Conservation (phyloP, 2,329 filamentous ascomycete species). For the Colletotrichum musicola region DNA sequence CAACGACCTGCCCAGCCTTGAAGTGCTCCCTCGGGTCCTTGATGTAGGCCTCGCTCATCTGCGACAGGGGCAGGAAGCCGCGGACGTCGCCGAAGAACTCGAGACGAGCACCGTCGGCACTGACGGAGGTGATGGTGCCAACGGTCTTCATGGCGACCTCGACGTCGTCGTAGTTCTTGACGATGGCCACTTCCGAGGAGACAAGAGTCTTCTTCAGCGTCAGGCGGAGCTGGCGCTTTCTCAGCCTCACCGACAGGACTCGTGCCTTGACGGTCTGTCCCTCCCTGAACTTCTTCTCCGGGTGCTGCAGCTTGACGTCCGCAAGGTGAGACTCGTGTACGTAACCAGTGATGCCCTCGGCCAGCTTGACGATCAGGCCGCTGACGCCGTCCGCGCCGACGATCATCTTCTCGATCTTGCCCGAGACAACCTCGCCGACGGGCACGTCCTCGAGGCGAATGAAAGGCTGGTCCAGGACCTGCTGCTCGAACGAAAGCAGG, state of each 20-base stretch:
- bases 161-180: conserved; percentile 83
- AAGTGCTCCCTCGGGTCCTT: conserved; percentile 91
- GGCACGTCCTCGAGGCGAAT: conserved; percentile 92
- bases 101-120: conserved; percentile 84
- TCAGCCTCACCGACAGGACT: conserved; percentile 82
- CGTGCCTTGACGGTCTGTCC: conserved; percentile 87
- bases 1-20: conserved; percentile 89
- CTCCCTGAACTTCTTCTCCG: conserved; percentile 95
- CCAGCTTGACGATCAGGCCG: conserved; percentile 85
- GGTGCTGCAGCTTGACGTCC: conserved; percentile 88
- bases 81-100: conserved; percentile 90
- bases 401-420: conserved; percentile 86
- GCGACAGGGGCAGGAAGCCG: conserved; percentile 90
- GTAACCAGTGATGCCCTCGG: conserved; percentile 89
- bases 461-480: conserved; percentile 87
- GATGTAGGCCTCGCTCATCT: conserved; percentile 99
- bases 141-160: conserved; percentile 81
- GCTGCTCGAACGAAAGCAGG: conserved; percentile 85
- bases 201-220: conserved; percentile 96
- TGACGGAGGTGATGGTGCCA: conserved; percentile 87
- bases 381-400: conserved; percentile 82
- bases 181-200: conserved; percentile 85
- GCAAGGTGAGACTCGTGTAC: conserved; percentile 90
- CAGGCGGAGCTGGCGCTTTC: conserved; percentile 83
- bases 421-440: conserved; percentile 83